These are phyloP conservation scores for Aspergillaceae sp. DNA, from an alignment of 2,329 filamentous ascomycete genomes.

Conservation along the genomic window DNA sequence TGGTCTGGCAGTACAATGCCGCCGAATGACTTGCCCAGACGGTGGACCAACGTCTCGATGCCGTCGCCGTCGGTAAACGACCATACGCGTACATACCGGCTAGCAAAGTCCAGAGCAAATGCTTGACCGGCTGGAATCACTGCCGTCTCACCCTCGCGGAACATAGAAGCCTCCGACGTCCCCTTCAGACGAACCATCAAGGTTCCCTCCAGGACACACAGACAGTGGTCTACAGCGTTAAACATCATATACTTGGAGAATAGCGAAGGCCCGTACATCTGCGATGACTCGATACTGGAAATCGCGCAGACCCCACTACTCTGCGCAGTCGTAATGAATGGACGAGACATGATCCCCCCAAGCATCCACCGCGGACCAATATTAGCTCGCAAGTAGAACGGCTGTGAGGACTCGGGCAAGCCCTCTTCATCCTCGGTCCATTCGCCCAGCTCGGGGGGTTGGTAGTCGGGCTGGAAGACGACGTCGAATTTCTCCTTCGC, in stretches of 20 bases:
- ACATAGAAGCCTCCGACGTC: conserved; percentile 19
- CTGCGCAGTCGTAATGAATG: conserved; percentile 43
- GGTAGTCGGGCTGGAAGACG: conserved; percentile 43
- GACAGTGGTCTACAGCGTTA: conserved; percentile 43
- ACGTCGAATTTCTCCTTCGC: conserved; percentile 51
- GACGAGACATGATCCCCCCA: conserved; percentile 29
- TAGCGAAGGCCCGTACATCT: conserved; percentile 28
- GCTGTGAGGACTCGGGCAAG: conserved; percentile 18
- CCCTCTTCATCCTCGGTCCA: conserved; percentile 18
- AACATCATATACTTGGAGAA: conserved; percentile 38
- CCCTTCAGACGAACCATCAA: conserved; percentile 36
- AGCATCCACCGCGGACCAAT: conserved; percentile 29
- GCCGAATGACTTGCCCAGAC: conserved; percentile 26
- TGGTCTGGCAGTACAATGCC: conserved; percentile 35
- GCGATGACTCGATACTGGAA: conserved; percentile 41
- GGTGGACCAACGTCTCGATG: conserved; percentile 39
- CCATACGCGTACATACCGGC: conserved; percentile 41
- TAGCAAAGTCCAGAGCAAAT: conserved; percentile 39
- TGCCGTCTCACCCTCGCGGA: conserved; percentile 43
- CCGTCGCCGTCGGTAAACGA: conserved; percentile 44
- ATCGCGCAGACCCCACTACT: conserved; percentile 45
- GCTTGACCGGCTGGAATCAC: conserved; percentile 41
- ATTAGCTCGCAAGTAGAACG: conserved; percentile 47
- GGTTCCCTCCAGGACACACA: conserved; percentile 42
- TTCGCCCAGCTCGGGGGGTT: conserved; percentile 33